These are phyloP conservation scores for Lizanozyma gosingica DNA, from an alignment of 1,139 yeast species.

Conservation along the genomic window DNA sequence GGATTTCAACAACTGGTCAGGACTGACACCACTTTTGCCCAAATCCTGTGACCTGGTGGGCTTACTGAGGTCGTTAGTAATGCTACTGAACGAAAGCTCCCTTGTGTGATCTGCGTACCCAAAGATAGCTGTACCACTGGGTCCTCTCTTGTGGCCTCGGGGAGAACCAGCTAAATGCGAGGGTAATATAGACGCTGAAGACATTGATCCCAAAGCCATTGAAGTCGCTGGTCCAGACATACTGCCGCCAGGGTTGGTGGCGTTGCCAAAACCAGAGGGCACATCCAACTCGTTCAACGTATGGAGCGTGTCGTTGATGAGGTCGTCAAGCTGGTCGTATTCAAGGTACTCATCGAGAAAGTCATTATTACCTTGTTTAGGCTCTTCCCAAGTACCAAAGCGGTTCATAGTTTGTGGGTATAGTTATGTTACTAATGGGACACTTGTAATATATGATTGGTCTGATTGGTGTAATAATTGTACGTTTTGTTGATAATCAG, in stretches of 20 bases:
- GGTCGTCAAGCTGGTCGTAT: background rate
- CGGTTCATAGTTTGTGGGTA: background rate
- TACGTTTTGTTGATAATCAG: no score
- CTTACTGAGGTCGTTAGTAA: constrained; percentile 16
- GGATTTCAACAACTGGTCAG: constrained; percentile 25
- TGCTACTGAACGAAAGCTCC: constrained; percentile 40
- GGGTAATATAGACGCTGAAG: background rate
- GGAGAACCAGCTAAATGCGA: constrained; percentile 4
- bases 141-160: constrained; percentile 26
- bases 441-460: no score
- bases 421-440: no score
- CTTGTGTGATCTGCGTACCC: constrained; percentile 50
- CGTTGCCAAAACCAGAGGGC: constrained; percentile 19
- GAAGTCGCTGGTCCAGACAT: constrained; percentile 1
- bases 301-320: background rate
- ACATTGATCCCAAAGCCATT: constrained; percentile 4
- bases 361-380: background rate
- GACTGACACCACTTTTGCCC: constrained; percentile 9
- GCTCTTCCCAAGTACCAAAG: background rate
- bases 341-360: background rate
- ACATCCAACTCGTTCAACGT: background rate
- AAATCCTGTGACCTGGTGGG: constrained; percentile 1
- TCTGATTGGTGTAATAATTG: no score
- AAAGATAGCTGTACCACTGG: constrained; percentile 58
- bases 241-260: constrained; percentile 1